Evolutionary conservation across 78 protist genomes (phyloP).

Genomic region (Tieghemostelium lacteum): DNA sequence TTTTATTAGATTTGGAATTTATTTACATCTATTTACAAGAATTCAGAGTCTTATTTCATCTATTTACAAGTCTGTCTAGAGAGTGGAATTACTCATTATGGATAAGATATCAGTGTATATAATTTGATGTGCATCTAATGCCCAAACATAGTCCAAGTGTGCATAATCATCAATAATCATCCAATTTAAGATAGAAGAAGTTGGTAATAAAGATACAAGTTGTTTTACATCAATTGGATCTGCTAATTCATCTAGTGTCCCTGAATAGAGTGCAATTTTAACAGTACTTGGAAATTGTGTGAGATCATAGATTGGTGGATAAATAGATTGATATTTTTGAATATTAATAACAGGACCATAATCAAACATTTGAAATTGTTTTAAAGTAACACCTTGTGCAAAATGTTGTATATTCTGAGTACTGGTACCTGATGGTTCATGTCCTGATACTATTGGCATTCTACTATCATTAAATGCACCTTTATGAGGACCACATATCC

Average conservation of each 20-base stretch:
- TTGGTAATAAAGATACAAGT: conserved; percentile 10
- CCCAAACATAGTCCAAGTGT: conserved; percentile 82
- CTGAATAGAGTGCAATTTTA: conserved; percentile 56
- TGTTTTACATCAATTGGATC: conserved; percentile 77
- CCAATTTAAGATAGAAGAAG: conserved; percentile 20
- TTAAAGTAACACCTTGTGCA: conserved; percentile 57
- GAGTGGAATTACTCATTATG: too few relatives aligned
- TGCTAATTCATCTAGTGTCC: conserved; percentile 81
- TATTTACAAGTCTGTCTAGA: too few relatives aligned
- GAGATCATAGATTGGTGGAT: conserved; percentile 63
- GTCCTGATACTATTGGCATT: conserved; percentile 62
- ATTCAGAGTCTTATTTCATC: too few relatives aligned
- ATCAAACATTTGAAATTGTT: conserved; percentile 63
- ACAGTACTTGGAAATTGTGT: conserved; percentile 20
- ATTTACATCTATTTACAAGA: too few relatives aligned
- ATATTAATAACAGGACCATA: conserved; percentile 37
- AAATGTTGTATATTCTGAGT: conserved; percentile 76
- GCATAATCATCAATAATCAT: conserved; percentile 22
- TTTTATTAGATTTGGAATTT: too few relatives aligned
- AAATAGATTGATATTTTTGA: neutral
- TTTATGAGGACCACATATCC: conserved; percentile 54
- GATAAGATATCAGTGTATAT: conserved; percentile 39
- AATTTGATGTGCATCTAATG: conserved; percentile 36
- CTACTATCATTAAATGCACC: conserved; percentile 61
- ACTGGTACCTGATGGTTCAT: conserved; percentile 73